These are phyloP conservation scores for Trebouxia sp. DNA, from an alignment of 139 green algal genomes.

Conservation along the genomic window DNA sequence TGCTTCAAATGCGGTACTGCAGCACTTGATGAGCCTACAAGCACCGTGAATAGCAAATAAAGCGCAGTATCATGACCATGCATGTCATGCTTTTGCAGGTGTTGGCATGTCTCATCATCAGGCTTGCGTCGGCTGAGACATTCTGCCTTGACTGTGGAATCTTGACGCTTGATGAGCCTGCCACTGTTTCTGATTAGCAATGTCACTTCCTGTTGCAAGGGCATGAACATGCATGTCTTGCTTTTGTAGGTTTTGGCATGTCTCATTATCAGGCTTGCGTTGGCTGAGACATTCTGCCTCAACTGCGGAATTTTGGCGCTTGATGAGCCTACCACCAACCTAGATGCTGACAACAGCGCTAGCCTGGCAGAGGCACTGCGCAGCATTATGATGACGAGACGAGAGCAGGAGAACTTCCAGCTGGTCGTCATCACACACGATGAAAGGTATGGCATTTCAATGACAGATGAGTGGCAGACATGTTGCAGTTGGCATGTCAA, in stretches of 20 bases:
- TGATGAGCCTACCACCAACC: slow-evolving; percentile 99
- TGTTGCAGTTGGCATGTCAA: too few relatives aligned
- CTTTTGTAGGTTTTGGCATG: slow-evolving; percentile 95
- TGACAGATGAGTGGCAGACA: too few relatives aligned
- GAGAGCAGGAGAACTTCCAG: slow-evolving; percentile 96
- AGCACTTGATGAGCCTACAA: too few relatives aligned
- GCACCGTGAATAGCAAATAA: too few relatives aligned
- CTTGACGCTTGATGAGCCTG: slow-evolving; percentile 97
- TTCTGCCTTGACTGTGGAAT: too few relatives aligned
- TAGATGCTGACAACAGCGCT: slow-evolving; percentile 83
- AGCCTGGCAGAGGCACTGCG: slow-evolving; percentile 81
- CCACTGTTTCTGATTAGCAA: slow-evolving; percentile 98
- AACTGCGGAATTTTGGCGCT: slow-evolving; percentile 98
- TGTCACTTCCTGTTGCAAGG: too few relatives aligned
- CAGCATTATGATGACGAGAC: slow-evolving; percentile 76
- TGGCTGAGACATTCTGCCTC: slow-evolving; percentile 98
- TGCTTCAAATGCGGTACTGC: too few relatives aligned
- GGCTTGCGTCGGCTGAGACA: too few relatives aligned
- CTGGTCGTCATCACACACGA: slow-evolving; percentile 99
- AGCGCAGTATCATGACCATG: too few relatives aligned
- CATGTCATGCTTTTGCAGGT: too few relatives aligned
- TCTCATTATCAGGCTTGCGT: slow-evolving; percentile 95
- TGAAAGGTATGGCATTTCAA: slow-evolving; percentile 53
- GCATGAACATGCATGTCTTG: slow-evolving; percentile 92
- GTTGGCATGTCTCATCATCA: slow-evolving; percentile 97